A percentile compares a stretch with the other conserved stretches of the same genome.
Evolutionary conservation across 345 rosid genomes (phyloP).

Genomic region (Zanthoxylum bungeanum): DNA sequence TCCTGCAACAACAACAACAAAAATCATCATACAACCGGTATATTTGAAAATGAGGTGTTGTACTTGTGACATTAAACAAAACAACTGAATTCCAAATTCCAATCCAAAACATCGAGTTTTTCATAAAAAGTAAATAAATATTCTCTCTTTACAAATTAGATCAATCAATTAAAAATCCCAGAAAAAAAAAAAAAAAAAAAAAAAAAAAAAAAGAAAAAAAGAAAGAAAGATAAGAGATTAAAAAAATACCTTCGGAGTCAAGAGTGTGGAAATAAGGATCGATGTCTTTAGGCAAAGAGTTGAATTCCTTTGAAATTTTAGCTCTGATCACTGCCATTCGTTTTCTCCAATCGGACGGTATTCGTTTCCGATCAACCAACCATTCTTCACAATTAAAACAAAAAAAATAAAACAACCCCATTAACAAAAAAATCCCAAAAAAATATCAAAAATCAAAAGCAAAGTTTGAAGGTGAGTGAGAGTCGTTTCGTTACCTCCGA

Average conservation of each 20-base stretch:
- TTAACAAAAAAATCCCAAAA: not conserved
- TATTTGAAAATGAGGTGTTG: too few species aligned
- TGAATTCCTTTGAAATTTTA: conserved; percentile 67
- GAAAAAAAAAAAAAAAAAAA: not conserved
- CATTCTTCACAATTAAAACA: conserved; percentile 53
- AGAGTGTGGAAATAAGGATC: conserved; percentile 80
- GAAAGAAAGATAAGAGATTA: not conserved
- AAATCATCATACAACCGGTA: conserved; percentile 20
- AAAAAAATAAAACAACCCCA: not conserved
- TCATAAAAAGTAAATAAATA: not conserved
- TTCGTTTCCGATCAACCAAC: conserved; percentile 95
- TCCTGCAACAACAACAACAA: conserved; percentile 34
- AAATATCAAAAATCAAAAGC: not conserved
- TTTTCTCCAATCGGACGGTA: conserved; percentile 92
- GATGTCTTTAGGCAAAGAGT: conserved; percentile 67
- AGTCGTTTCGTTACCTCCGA: conserved; percentile 54
- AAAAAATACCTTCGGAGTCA: conserved; percentile 63
- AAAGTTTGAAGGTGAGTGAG: not conserved
- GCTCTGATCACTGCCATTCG: conserved; percentile 64
- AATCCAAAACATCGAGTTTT: too few species aligned
- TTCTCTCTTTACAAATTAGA: not conserved
- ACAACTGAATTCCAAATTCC: too few species aligned
- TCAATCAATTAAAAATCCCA: not conserved
- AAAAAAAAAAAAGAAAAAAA: not conserved
- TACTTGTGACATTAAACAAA: too few species aligned